Conservation (phyloP, 2,329 filamentous ascomycete genomes). For the Cladosporium austrohemisphaericum region DNA sequence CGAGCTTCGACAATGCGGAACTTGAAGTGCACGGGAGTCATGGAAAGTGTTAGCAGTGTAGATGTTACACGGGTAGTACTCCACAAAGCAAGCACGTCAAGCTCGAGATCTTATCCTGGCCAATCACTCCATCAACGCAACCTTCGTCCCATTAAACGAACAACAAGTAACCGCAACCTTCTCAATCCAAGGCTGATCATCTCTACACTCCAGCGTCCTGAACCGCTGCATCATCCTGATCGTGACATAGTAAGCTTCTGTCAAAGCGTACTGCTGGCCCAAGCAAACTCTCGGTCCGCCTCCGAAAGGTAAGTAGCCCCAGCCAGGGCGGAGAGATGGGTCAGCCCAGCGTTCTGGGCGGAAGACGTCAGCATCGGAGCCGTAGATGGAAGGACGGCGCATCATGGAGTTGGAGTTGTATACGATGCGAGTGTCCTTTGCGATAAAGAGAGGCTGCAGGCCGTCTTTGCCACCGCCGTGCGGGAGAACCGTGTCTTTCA, state of each 20-base stretch:
- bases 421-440: constrained; percentile 26
- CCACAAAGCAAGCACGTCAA: too few species aligned
- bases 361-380: constrained; percentile 31
- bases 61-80: too few species aligned
- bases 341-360: constrained; percentile 29
- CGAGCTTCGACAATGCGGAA: too few species aligned
- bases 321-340: constrained; percentile 6
- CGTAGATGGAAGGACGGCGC: constrained; percentile 26
- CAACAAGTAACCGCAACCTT: constrained; percentile 16
- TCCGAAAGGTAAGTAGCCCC: constrained; percentile 19
- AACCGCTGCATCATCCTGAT: constrained; percentile 18
- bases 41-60: too few species aligned
- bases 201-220: constrained; percentile 13
- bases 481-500: constrained; percentile 71
- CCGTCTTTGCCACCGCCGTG: constrained; percentile 52
- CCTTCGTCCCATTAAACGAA: constrained; percentile 9
- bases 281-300: constrained; percentile 19
- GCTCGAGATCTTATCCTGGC: too few species aligned
- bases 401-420: constrained; percentile 30
- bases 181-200: constrained; percentile 14
- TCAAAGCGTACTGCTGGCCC: constrained; percentile 19
- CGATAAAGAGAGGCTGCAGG: constrained; percentile 50
- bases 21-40: too few species aligned
- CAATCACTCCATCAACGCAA: constrained; percentile 1
- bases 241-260: constrained; percentile 16